These are phyloP conservation scores for Suillus plorans DNA, from an alignment of 768 basidiomycete genomes.

Conservation along the genomic window DNA sequence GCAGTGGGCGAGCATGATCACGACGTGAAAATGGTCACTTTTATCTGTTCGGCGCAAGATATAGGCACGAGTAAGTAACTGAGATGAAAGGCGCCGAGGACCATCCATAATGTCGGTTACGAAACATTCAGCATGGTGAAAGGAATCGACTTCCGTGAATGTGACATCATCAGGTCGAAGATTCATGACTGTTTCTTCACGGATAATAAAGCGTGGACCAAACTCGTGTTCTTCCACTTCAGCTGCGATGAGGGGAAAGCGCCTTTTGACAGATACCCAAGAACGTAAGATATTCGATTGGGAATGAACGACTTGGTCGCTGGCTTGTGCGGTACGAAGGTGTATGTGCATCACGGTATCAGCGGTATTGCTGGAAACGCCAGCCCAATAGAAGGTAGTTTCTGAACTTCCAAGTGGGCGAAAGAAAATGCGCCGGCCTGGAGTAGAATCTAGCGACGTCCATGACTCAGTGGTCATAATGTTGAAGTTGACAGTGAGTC, in stretches of 20 bases:
- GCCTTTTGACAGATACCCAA: slow-evolving; percentile 47
- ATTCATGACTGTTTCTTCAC: slow-evolving; percentile 33
- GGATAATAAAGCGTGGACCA: slow-evolving; percentile 39
- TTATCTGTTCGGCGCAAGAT: slow-evolving; percentile 41
- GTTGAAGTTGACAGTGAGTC: background rate
- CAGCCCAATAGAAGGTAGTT: slow-evolving; percentile 38
- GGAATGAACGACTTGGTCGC: slow-evolving; percentile 19
- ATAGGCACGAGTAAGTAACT: slow-evolving; percentile 42
- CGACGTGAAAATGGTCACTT: slow-evolving; percentile 36
- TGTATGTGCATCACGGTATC: slow-evolving; percentile 41
- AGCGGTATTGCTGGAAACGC: slow-evolving; percentile 40
- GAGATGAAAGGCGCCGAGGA: slow-evolving; percentile 36
- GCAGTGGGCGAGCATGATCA: slow-evolving; percentile 47
- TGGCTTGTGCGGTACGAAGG: slow-evolving; percentile 25
- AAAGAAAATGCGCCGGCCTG: slow-evolving; percentile 14
- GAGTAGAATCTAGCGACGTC: slow-evolving; percentile 3
- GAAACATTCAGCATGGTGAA: slow-evolving; percentile 35
- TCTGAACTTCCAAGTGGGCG: slow-evolving; percentile 42
- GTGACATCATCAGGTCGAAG: slow-evolving; percentile 37
- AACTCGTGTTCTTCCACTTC: slow-evolving; percentile 33
- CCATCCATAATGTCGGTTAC: slow-evolving; percentile 34
- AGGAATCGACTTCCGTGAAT: slow-evolving; percentile 33
- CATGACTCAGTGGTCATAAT: slow-evolving; percentile 3
- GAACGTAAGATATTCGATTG: slow-evolving; percentile 35
- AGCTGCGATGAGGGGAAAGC: slow-evolving; percentile 50